Base-by-base conservation (phyloP, 305 asterid genomes). In the Solanum hybrid region DNA sequence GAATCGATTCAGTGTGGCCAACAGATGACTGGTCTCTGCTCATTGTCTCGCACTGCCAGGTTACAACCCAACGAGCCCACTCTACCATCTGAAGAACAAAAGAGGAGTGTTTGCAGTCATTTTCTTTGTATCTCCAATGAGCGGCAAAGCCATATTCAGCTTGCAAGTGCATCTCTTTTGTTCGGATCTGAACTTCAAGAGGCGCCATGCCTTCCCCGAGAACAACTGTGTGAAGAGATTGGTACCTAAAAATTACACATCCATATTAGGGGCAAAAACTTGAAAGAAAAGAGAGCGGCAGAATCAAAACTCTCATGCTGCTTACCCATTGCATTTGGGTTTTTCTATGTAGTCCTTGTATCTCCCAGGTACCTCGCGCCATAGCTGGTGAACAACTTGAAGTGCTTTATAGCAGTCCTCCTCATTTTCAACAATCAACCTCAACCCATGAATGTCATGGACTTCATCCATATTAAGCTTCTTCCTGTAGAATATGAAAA, bases 91-190 rank as follows among this genome's bases (percentile, higher is more conserved):
- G 98, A 89, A 95, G 95, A 87, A 97, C 94, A 77, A 94, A 97
- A 88, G 99, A 94, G 14, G 98, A 92, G 86, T 95, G 95, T 88
- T 95, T 90, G 88, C 97, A 93, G 37, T 93, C 98, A 89, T 98
- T 98, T 94, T 97, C 99, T 90, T 97, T 97, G 93, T 97, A 97
- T 91, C 98, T 93, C 99, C 99, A 97, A 89, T 97, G 99, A 22
- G 99, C 99, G 1, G 99, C 98, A 78, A 97, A 93, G 31, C 99
- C 99, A 84, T 93, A 97, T 93, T 97, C 99, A 1, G 99, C 99
- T 91, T 97, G 99, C 93, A 95, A 90, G 90, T 97, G 99, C 99
- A 97, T 97, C 93, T 97, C 97, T 81, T 95, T 97, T 37, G 99
- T 96, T 88, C 98, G 95, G 82, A 97, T 97, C 89, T 97, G 99